Evolutionary conservation across 2,329 filamentous ascomycete species (phyloP).

Genomic region (Conoideocrella luteorostrata): DNA sequence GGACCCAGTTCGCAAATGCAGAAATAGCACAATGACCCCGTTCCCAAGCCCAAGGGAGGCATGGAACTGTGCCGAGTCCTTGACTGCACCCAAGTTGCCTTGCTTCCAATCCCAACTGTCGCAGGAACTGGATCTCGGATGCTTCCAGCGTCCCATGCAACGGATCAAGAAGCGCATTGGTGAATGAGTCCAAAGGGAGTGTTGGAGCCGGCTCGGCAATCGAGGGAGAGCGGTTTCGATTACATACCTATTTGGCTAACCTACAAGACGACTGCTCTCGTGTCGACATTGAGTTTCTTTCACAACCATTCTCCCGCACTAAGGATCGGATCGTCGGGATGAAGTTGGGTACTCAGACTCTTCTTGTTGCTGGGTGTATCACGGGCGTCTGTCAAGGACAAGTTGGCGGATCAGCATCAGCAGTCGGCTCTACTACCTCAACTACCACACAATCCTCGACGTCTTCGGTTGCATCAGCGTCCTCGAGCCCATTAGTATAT

Average conservation of each 20-base stretch:
- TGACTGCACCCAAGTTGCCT: too few relatives aligned
- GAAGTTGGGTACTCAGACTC: neutral
- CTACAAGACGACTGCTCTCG: neutral
- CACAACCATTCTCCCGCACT: too few relatives aligned
- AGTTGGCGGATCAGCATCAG: neutral
- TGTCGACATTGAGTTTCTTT: too few relatives aligned
- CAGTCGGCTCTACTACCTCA: neutral
- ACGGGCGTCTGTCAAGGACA: neutral
- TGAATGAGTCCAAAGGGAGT: neutral
- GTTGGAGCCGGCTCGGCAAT: neutral
- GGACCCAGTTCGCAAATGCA: neutral
- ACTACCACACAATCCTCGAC: too few relatives aligned
- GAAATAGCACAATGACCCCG: neutral
- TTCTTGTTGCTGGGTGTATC: neutral
- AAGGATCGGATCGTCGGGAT: too few relatives aligned
- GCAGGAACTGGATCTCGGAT: too few relatives aligned
- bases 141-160: neutral
- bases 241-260: neutral
- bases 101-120: too few relatives aligned
- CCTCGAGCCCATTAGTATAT: too few relatives aligned
- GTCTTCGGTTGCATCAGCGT: too few relatives aligned
- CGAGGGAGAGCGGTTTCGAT: neutral
- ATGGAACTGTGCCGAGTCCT: neutral
- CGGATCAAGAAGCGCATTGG: neutral
- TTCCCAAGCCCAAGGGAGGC: neutral